These are phyloP conservation scores for Hypoxylon rickii DNA, from an alignment of 495 filamentous ascomycete species.

Conservation along the genomic window DNA sequence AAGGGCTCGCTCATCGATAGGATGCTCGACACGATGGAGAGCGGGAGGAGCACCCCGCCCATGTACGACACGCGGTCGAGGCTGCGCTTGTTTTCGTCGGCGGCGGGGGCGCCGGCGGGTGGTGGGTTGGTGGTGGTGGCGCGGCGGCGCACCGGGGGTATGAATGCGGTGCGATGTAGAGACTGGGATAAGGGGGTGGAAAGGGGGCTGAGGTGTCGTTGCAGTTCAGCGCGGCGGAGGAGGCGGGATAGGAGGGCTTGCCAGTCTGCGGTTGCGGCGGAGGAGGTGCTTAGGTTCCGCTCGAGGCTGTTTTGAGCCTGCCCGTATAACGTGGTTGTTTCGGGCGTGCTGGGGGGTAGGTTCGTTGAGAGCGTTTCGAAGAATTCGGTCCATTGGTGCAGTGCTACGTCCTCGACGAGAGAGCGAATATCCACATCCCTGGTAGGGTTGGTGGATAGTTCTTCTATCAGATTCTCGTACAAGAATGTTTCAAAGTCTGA, in stretches of 20 bases:
- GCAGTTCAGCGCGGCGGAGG: slow-evolving; percentile 28
- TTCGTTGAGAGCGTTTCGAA: slow-evolving; percentile 38
- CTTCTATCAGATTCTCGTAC: slow-evolving; percentile 19
- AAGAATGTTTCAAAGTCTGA: slow-evolving; percentile 34
- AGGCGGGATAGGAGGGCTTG: slow-evolving; percentile 36
- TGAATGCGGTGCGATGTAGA: not conserved
- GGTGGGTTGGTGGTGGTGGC: slow-evolving; percentile 1
- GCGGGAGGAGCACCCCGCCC: slow-evolving; percentile 47
- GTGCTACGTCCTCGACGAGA: slow-evolving; percentile 34
- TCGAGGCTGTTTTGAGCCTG: slow-evolving; percentile 41
- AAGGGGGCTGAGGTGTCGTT: slow-evolving; percentile 10
- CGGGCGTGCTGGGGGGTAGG: not conserved
- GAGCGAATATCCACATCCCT: slow-evolving; percentile 4
- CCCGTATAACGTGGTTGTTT: slow-evolving; percentile 29
- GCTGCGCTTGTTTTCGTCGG: slow-evolving; percentile 41
- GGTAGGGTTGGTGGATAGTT: not conserved
- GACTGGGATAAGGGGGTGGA: not conserved
- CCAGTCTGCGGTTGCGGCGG: slow-evolving; percentile 27
- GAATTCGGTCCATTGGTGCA: slow-evolving; percentile 43
- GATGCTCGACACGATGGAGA: slow-evolving; percentile 48
- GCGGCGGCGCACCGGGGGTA: not conserved
- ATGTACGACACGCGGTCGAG: slow-evolving; percentile 50
- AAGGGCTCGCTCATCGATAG: slow-evolving; percentile 48
- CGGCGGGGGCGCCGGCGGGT: not conserved
- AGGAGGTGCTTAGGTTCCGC: slow-evolving; percentile 33